phyloP scores from a whole-genome alignment of 1,139 yeast genomes.

The Sugiyamaella grinbergsii region DNA sequence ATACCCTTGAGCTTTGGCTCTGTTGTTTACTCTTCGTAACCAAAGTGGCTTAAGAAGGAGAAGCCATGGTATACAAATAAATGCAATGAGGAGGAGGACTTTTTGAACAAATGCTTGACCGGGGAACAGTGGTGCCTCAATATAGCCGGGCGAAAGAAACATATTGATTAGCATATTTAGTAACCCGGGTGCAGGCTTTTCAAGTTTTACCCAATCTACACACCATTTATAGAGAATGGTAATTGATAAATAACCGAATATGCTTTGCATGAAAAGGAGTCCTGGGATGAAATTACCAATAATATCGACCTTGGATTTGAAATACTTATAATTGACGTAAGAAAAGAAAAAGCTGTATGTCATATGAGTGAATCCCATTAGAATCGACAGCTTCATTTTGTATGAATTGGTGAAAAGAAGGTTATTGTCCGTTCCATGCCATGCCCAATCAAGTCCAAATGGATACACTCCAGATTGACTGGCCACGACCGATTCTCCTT shows the following conservation, averaged over 20 bases:
- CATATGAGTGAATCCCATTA: conserved; percentile 96
- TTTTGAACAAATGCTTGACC: conserved; percentile 85
- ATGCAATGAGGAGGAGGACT: conserved; percentile 69
- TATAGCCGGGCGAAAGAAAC: conserved; percentile 91
- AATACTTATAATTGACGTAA: conserved; percentile 74
- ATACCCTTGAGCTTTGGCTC: conserved; percentile 39
- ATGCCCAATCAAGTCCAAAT: conserved; percentile 87
- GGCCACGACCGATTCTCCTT: conserved; percentile 65
- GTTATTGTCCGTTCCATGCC: conserved; percentile 97
- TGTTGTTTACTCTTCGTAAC: conserved; percentile 52
- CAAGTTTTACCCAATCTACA: conserved; percentile 81
- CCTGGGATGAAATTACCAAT: conserved; percentile 95
- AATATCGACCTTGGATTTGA: conserved; percentile 77
- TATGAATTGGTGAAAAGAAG: conserved; percentile 89
- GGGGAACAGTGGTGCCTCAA: conserved; percentile 78
- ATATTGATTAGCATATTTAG: conserved; percentile 93
- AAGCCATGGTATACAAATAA: conserved; percentile 93
- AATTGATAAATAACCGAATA: conserved; percentile 85
- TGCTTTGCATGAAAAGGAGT: conserved; percentile 88
- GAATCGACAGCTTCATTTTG: conserved; percentile 91
- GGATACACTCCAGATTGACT: conserved; percentile 68
- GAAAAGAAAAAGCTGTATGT: conserved; percentile 85
- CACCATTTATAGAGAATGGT: conserved; percentile 93
- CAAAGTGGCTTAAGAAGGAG: conserved; percentile 81
- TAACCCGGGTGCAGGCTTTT: conserved; percentile 84